These are phyloP conservation scores for Monilinia aucupariae DNA, from an alignment of 2,329 filamentous ascomycete genomes.

Conservation along the genomic window DNA sequence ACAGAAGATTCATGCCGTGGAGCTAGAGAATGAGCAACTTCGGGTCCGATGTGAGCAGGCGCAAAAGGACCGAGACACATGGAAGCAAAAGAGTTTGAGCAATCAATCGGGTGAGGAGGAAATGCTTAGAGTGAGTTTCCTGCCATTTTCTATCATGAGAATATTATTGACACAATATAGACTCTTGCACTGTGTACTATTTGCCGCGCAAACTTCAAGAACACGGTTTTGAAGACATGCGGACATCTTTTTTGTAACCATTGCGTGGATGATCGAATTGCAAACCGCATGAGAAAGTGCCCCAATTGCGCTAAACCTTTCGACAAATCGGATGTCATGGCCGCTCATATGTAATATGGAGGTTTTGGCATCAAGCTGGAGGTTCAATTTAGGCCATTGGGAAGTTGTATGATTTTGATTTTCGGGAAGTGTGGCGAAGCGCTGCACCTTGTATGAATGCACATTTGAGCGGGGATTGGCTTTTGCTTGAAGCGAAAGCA, in stretches of 20 bases:
- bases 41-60: conserved; percentile 71
- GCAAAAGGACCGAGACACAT: conserved; percentile 76
- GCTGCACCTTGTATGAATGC: conserved; percentile 32
- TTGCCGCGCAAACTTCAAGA: conserved; percentile 89
- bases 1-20: conserved; percentile 56
- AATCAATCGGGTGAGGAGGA: conserved; percentile 80
- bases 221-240: conserved; percentile 87
- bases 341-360: conserved; percentile 47
- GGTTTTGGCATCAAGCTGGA: conserved; percentile 11
- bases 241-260: conserved; percentile 90
- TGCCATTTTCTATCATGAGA: conserved; percentile 21
- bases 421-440: neutral
- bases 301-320: conserved; percentile 91
- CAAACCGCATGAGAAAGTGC: conserved; percentile 88
- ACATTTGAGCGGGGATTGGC: conserved; percentile 25
- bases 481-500: conserved; percentile 19
- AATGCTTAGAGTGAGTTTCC: conserved; percentile 74
- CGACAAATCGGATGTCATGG: conserved; percentile 85
- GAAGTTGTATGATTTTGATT: conserved; percentile 16
- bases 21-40: conserved; percentile 74
- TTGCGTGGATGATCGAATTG: conserved; percentile 84
- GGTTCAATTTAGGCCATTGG: conserved; percentile 15
- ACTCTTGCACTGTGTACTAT: conserved; percentile 81
- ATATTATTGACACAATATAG: conserved; percentile 43
- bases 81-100: conserved; percentile 76